A percentile compares a stretch with the other conserved stretches of the same genome.
These are phyloP conservation scores for Parastagonospora nodorum DNA, from an alignment of 2,329 filamentous ascomycete species.

Conservation along the genomic window DNA sequence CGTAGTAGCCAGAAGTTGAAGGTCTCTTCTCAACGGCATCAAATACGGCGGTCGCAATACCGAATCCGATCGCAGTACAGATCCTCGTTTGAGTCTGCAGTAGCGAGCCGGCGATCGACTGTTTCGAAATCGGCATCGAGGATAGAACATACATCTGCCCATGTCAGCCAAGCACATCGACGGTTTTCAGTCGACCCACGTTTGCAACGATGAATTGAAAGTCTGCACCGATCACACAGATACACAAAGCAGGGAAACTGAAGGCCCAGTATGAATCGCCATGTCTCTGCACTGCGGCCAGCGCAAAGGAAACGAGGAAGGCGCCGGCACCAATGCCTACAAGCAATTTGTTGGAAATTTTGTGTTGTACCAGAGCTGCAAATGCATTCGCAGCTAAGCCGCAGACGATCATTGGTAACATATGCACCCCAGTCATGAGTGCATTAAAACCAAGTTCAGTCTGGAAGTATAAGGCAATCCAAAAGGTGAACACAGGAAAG, in stretches of 20 bases:
- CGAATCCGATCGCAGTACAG: slow-evolving; percentile 63
- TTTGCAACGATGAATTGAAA: slow-evolving; percentile 74
- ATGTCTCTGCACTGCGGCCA: slow-evolving; percentile 62
- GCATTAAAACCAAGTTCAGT: slow-evolving; percentile 58
- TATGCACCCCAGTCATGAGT: slow-evolving; percentile 64
- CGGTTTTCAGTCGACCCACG: slow-evolving; percentile 45
- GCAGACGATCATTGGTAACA: slow-evolving; percentile 69
- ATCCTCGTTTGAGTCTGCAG: slow-evolving; percentile 70
- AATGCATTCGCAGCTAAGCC: slow-evolving; percentile 68
- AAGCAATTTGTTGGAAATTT: slow-evolving; percentile 67
- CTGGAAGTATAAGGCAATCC: slow-evolving; percentile 70
- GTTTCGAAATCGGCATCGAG: slow-evolving; percentile 64
- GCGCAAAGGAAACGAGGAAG: slow-evolving; percentile 54
- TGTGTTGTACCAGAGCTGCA: slow-evolving; percentile 65
- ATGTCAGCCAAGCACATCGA: slow-evolving; percentile 5
- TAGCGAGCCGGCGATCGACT: slow-evolving; percentile 69
- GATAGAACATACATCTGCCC: slow-evolving; percentile 71
- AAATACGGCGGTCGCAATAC: slow-evolving; percentile 66
- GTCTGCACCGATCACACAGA: slow-evolving; percentile 69
- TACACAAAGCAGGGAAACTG: slow-evolving; percentile 64
- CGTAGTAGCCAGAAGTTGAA: slow-evolving; percentile 47
- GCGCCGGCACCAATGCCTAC: slow-evolving; percentile 58
- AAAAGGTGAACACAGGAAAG: slow-evolving; percentile 66
- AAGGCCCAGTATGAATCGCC: slow-evolving; percentile 68
- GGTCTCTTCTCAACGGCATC: slow-evolving; percentile 49